Evolutionary conservation across 1,284 basidiomycete genomes (phyloP).

Genomic region (Retiboletus flavoniger): DNA sequence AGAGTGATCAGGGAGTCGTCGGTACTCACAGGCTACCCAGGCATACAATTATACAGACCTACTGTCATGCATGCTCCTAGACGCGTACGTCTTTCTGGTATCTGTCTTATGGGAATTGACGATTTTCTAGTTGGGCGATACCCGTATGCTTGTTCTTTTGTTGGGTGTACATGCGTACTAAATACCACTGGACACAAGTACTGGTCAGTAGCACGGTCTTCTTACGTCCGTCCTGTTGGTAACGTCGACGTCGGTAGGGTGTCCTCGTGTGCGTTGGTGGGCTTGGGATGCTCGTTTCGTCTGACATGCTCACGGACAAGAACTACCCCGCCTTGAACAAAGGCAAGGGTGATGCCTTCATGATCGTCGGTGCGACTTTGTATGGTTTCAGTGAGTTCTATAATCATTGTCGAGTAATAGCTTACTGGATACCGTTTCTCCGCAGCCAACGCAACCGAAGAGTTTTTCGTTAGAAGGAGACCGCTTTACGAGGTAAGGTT

Average conservation of each 20-base stretch:
- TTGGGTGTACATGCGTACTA: constrained; percentile 77
- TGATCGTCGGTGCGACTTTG: constrained; percentile 80
- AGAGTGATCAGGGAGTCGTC: background rate
- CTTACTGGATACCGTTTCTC: background rate
- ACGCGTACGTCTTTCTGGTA: constrained; percentile 55
- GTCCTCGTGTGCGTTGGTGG: constrained; percentile 73
- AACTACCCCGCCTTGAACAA: constrained; percentile 62
- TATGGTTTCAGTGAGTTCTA: constrained; percentile 74
- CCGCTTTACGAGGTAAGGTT: constrained; percentile 72
- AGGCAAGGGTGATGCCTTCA: constrained; percentile 82
- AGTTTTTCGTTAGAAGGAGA: constrained; percentile 76
- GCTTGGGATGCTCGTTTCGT: constrained; percentile 72
- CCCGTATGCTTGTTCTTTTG: constrained; percentile 81
- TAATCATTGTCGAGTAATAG: background rate
- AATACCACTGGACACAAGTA: constrained; percentile 80
- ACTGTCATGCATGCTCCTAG: constrained; percentile 83
- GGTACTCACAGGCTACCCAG: constrained; percentile 31
- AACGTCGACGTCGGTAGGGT: constrained; percentile 45
- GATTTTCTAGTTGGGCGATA: constrained; percentile 68
- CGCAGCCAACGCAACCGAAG: constrained; percentile 80
- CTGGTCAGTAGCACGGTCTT: constrained; percentile 44
- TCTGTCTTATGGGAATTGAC: constrained; percentile 9
- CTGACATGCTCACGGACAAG: constrained; percentile 70
- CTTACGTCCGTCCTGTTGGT: background rate
- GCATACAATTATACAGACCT: constrained; percentile 86